These are phyloP conservation scores for Trametes villosa DNA, from an alignment of 768 basidiomycete genomes.

Conservation along the genomic window DNA sequence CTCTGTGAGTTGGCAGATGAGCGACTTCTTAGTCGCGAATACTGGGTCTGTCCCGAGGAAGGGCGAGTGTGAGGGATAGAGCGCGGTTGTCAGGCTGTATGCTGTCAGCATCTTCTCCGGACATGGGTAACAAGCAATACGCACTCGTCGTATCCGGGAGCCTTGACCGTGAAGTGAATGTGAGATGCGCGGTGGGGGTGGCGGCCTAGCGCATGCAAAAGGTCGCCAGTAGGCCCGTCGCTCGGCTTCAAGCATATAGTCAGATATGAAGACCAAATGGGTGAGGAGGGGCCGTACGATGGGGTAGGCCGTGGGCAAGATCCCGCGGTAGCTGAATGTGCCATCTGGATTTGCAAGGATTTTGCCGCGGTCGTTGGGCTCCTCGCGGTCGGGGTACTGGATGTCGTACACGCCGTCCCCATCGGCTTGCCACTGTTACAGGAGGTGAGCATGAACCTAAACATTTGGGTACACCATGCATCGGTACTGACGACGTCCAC, in stretches of 20 bases:
- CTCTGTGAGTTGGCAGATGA: constrained; percentile 35
- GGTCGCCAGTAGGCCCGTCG: too few species aligned
- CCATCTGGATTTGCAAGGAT: constrained; percentile 38
- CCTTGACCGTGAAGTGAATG: constrained; percentile 38
- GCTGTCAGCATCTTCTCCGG: not conserved
- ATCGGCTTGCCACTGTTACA: constrained; percentile 44
- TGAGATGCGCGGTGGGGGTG: constrained; percentile 41
- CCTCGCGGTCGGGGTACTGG: constrained; percentile 35
- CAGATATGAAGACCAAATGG: not conserved
- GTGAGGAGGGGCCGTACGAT: constrained; percentile 29
- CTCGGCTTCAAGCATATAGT: too few species aligned
- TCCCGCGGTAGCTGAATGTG: constrained; percentile 37
- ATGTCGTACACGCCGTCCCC: constrained; percentile 44
- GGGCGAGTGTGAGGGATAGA: constrained; percentile 40
- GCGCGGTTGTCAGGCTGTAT: constrained; percentile 36
- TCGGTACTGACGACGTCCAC: constrained; percentile 38
- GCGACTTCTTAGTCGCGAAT: constrained; percentile 41
- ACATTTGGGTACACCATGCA: not conserved
- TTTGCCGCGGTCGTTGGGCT: constrained; percentile 37
- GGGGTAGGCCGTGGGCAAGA: constrained; percentile 39
- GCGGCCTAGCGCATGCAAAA: too few species aligned
- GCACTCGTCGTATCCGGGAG: constrained; percentile 41
- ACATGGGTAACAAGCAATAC: not conserved
- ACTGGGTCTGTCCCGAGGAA: constrained; percentile 43
- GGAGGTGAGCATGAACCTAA: not conserved